These are phyloP conservation scores for Solanum corneliomulleri DNA, from an alignment of 257 asterid species.

Conservation along the genomic window DNA sequence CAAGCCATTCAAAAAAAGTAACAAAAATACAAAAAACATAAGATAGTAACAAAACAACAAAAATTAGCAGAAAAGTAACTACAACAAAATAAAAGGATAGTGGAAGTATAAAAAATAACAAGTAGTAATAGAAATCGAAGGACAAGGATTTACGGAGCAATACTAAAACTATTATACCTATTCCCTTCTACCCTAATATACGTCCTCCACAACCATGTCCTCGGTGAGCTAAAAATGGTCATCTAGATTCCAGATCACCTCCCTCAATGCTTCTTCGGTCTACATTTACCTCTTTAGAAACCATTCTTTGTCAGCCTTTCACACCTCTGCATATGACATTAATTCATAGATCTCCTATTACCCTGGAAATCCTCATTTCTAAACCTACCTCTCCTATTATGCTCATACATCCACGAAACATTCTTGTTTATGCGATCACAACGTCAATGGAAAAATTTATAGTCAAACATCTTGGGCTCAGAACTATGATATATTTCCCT, in stretches of 20 bases:
- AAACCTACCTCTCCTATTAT: background rate
- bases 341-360: too few relatives aligned
- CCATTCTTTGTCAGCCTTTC: too few relatives aligned
- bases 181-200: background rate
- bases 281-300: too few relatives aligned
- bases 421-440: background rate
- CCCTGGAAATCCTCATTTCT: background rate
- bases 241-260: too few relatives aligned
- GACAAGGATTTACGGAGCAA: background rate
- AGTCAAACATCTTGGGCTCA: background rate
- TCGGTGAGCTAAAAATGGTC: background rate
- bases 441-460: background rate
- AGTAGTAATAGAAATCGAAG: background rate
- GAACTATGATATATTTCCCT: background rate
- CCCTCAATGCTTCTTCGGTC: too few relatives aligned
- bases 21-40: too few relatives aligned
- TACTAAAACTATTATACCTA: background rate
- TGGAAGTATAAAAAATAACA: too few relatives aligned
- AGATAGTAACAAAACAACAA: too few relatives aligned
- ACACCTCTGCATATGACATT: too few relatives aligned
- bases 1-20: background rate
- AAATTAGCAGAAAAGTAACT: background rate
- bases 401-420: background rate
- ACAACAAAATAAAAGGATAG: too few relatives aligned
- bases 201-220: background rate